These are phyloP conservation scores for Aspergillus sp. DNA, from an alignment of 2,329 filamentous ascomycete genomes.

Conservation along the genomic window DNA sequence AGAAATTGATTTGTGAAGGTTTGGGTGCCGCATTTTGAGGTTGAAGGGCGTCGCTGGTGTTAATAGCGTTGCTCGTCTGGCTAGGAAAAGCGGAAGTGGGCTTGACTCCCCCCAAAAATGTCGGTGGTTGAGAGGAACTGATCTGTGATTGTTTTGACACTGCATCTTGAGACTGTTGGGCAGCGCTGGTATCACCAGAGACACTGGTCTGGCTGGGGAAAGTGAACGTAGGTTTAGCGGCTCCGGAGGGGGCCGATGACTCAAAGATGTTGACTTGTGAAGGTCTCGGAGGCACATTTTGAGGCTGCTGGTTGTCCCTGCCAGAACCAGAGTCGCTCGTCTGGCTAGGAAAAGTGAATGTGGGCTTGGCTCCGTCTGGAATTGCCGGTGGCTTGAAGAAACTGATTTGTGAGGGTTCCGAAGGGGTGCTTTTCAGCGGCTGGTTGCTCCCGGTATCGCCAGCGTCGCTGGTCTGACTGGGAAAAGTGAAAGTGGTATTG, in stretches of 20 bases:
- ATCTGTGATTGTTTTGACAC: neutral
- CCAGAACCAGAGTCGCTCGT: neutral
- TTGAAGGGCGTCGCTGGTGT: neutral
- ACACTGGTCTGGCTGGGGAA: no score
- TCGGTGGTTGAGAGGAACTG: neutral
- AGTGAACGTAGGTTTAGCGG: no score
- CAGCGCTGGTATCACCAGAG: no score
- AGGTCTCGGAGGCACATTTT: neutral
- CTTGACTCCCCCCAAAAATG: neutral
- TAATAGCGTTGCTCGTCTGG: neutral
- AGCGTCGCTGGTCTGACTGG: neutral
- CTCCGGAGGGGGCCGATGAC: neutral
- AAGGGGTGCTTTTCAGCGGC: neutral
- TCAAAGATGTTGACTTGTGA: neutral
- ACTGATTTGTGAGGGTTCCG: neutral
- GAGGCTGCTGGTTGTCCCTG: neutral
- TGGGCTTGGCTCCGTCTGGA: neutral
- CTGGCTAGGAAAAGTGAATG: neutral
- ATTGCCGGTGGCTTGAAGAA: neutral
- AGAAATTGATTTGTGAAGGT: neutral
- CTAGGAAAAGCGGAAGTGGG: neutral
- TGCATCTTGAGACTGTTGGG: neutral
- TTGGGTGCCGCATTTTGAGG: neutral
- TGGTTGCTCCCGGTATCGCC: neutral
- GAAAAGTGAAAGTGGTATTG: slow-evolving; percentile 12